A percentile compares a stretch with the other conserved stretches of the same genome.
Evolutionary conservation across 2,329 filamentous ascomycete genomes (phyloP).

Genomic region (Colletotrichum trifolii): DNA sequence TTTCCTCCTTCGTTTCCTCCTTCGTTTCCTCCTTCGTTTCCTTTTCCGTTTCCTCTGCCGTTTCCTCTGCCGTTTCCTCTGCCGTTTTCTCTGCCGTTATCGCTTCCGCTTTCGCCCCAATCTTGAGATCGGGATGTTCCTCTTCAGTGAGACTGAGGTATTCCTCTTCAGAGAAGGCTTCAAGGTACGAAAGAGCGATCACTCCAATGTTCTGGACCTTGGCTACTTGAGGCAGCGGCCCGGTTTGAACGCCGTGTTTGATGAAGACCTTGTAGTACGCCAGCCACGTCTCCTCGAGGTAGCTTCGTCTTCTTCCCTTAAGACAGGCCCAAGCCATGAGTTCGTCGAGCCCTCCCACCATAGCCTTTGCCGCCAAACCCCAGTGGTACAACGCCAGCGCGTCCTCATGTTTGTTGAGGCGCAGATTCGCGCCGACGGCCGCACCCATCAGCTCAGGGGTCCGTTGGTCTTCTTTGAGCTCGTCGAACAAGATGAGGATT

Average conservation of each 20-base stretch:
- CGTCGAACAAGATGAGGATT: conserved; percentile 56
- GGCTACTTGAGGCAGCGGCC: conserved; percentile 39
- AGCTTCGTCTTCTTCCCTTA: conserved; percentile 48
- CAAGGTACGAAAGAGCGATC: conserved; percentile 46
- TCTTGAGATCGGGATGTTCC: too few species aligned
- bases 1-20: too few species aligned
- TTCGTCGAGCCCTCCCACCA: conserved; percentile 55
- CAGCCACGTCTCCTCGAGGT: conserved; percentile 51
- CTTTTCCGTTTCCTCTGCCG: too few species aligned
- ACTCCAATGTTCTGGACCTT: conserved; percentile 44
- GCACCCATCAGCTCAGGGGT: conserved; percentile 52
- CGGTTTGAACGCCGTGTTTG: conserved; percentile 11
- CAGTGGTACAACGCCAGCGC: conserved; percentile 55
- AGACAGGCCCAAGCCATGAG: conserved; percentile 54
- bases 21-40: too few species aligned
- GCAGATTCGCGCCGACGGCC: conserved; percentile 55
- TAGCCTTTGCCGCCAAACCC: conserved; percentile 47
- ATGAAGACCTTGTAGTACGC: conserved; percentile 43
- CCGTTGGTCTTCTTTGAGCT: conserved; percentile 52
- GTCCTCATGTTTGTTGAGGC: conserved; percentile 48
- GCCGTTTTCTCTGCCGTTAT: too few species aligned
- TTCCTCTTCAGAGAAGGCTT: too few species aligned
- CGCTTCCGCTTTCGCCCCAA: too few species aligned
- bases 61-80: too few species aligned
- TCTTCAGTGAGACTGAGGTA: too few species aligned